Evolutionary conservation across 2,329 filamentous ascomycete species (phyloP).

Genomic region (Diplodia scrobiculata): DNA sequence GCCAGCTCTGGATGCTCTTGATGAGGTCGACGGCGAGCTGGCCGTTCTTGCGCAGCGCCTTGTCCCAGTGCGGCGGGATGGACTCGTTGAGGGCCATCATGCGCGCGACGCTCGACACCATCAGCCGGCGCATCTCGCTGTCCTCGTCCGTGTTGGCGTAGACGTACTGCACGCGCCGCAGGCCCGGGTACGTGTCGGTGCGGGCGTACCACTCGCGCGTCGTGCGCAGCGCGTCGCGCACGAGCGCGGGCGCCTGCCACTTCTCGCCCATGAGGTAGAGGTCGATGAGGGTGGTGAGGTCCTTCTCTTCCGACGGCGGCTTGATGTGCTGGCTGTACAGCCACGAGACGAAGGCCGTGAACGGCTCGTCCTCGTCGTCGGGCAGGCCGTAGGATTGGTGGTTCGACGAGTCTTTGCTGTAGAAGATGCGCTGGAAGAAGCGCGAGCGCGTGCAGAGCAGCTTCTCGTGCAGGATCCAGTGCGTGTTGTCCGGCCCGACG

Average conservation of each 20-base stretch:
- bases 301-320: slow-evolving; percentile 53
- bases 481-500: slow-evolving; percentile 57
- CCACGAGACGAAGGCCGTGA: slow-evolving; percentile 58
- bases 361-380: slow-evolving; percentile 56
- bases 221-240: slow-evolving; percentile 53
- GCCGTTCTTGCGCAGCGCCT: slow-evolving; percentile 57
- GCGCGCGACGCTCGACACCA: slow-evolving; percentile 53
- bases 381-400: slow-evolving; percentile 50
- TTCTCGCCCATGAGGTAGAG: slow-evolving; percentile 59
- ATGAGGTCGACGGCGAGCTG: slow-evolving; percentile 60
- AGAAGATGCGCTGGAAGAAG: slow-evolving; percentile 58
- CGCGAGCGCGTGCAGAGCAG: slow-evolving; percentile 58
- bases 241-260: slow-evolving; percentile 53
- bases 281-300: slow-evolving; percentile 55
- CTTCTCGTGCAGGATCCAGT: slow-evolving; percentile 60
- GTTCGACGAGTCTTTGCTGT: slow-evolving; percentile 38
- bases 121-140: slow-evolving; percentile 52
- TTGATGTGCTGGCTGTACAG: slow-evolving; percentile 55
- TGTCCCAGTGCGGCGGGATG: slow-evolving; percentile 58
- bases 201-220: slow-evolving; percentile 57
- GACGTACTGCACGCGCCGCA: slow-evolving; percentile 57
- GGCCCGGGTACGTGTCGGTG: slow-evolving; percentile 55
- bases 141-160: slow-evolving; percentile 55
- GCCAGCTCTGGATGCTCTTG: slow-evolving; percentile 57
- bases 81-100: slow-evolving; percentile 54